These are phyloP conservation scores for Climacium dendroides DNA, from an alignment of 225 moss, liverwort and hornwort species.

Conservation along the genomic window DNA sequence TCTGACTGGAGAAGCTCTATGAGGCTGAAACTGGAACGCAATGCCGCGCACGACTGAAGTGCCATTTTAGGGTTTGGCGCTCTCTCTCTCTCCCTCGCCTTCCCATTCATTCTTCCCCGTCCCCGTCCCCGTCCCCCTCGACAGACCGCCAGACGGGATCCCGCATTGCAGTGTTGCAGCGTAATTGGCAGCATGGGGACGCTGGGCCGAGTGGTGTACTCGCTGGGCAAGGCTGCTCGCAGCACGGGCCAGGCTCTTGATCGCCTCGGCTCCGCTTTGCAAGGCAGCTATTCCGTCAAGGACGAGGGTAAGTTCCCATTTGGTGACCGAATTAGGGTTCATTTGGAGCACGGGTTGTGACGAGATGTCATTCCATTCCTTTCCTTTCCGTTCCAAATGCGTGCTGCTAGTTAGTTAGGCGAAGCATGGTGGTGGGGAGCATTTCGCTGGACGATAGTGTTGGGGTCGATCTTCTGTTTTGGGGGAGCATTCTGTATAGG, in stretches of 20 bases:
- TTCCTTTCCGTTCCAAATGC: neutral
- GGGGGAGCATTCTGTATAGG: neutral
- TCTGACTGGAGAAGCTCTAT: neutral
- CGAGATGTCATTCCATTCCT: neutral
- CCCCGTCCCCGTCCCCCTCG: neutral
- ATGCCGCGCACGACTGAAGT: neutral
- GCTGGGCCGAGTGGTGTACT: slow-evolving; percentile 37
- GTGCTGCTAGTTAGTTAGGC: neutral
- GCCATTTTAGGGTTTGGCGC: neutral
- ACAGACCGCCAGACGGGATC: neutral
- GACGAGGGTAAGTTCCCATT: slow-evolving; percentile 16
- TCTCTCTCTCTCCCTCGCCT: neutral
- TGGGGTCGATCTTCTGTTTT: neutral
- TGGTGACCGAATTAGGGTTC: neutral
- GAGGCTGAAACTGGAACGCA: neutral
- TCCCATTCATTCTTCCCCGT: neutral
- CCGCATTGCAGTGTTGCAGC: neutral
- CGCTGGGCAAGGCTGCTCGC: slow-evolving; percentile 41
- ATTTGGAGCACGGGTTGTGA: neutral
- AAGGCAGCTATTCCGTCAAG: slow-evolving; percentile 4
- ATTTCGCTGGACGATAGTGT: neutral
- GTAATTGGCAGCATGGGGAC: slow-evolving; percentile 20
- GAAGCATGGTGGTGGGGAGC: neutral
- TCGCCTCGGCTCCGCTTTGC: slow-evolving; percentile 29
- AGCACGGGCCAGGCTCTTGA: slow-evolving; percentile 41